Evolutionary conservation across 2,329 filamentous ascomycete genomes (phyloP).

Genomic region (Pseudocercospora vitis): DNA sequence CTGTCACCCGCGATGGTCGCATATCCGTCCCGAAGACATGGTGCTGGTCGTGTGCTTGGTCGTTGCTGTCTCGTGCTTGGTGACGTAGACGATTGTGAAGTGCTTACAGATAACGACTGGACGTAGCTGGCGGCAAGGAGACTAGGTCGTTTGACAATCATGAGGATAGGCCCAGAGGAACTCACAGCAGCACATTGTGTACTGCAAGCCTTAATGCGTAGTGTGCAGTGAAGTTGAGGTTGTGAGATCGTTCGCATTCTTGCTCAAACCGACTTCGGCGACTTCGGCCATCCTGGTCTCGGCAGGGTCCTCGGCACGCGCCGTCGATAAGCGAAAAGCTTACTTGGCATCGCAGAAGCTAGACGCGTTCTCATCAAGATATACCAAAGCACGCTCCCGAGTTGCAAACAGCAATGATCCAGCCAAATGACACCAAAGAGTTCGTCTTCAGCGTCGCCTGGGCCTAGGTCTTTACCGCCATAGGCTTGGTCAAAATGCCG

Average conservation of each 20-base stretch:
- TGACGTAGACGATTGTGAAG: slow-evolving; percentile 43
- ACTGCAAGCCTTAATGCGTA: not conserved
- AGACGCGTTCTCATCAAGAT: slow-evolving; percentile 1
- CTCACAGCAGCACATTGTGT: slow-evolving; percentile 26
- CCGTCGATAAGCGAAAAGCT: slow-evolving; percentile 2
- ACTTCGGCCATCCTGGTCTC: not conserved
- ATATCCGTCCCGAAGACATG: slow-evolving; percentile 28
- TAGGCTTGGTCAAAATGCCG: slow-evolving; percentile 21
- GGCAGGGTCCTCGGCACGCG: not conserved
- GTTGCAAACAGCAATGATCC: too few relatives aligned
- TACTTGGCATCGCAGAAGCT: not conserved
- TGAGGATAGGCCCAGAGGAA: slow-evolving; percentile 25
- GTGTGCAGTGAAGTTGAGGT: not conserved
- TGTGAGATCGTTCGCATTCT: slow-evolving; percentile 16
- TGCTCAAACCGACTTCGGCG: not conserved
- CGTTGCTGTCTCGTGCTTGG: slow-evolving; percentile 38
- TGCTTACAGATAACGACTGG: slow-evolving; percentile 27
- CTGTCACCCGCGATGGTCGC: slow-evolving; percentile 36
- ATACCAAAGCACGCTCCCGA: not conserved
- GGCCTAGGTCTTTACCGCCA: too few relatives aligned
- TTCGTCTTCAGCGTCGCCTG: too few relatives aligned
- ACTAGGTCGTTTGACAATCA: slow-evolving; percentile 42
- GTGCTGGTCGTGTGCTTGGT: slow-evolving; percentile 34
- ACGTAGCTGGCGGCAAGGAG: slow-evolving; percentile 36
- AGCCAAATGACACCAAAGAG: too few relatives aligned